phyloP scores from a whole-genome alignment of 2,329 filamentous ascomycete genomes.

The Rhynchosporium secalis region DNA sequence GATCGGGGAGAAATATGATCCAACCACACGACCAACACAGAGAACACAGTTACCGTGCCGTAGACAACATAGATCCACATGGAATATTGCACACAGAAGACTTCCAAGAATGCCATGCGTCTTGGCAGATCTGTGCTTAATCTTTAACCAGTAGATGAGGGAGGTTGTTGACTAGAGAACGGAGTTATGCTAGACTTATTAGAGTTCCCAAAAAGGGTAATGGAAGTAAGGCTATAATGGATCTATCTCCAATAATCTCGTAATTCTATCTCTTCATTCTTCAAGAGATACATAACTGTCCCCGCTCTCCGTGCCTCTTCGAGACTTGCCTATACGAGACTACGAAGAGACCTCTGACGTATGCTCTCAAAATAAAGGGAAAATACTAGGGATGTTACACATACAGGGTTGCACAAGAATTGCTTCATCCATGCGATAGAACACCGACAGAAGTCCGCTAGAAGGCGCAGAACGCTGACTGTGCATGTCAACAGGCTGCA shows the following conservation, averaged over 20 bases:
- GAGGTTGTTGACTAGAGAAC: not conserved
- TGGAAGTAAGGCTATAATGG: too few relatives aligned
- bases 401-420: not conserved
- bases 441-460: conserved; percentile 5
- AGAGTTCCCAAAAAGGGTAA: not conserved
- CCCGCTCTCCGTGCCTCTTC: not conserved
- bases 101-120: not conserved
- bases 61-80: not conserved
- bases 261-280: not conserved
- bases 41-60: conserved; percentile 2
- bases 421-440: conserved; percentile 1
- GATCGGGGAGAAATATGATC: not conserved
- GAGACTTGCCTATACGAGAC: conserved; percentile 2
- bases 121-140: conserved; percentile 12
- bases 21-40: not conserved
- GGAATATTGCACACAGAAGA: not conserved
- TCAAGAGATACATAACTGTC: not conserved
- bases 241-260: not conserved
- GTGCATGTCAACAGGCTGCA: not conserved
- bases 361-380: not conserved
- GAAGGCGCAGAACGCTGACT: conserved; percentile 9
- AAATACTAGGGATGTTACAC: not conserved
- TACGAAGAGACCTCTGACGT: not conserved
- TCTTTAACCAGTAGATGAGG: conserved; percentile 1
- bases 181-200: not conserved